phyloP scores from a whole-genome alignment of 1,284 basidiomycete species.

The Megacollybia platyphylla region DNA sequence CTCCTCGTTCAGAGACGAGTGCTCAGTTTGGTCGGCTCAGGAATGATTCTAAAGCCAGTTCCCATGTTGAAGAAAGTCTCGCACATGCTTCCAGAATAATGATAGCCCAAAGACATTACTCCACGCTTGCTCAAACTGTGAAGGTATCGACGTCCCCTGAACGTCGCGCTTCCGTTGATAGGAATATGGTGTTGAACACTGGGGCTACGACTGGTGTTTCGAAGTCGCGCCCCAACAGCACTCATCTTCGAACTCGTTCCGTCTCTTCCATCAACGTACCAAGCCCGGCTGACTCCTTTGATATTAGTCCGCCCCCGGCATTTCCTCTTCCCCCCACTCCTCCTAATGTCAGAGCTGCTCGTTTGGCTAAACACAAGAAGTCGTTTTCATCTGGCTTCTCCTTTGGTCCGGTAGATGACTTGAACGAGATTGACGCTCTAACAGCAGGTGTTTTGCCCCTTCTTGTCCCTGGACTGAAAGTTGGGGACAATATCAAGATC shows the following conservation, averaged over 20 bases:
- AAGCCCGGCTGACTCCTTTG: conserved; percentile 22
- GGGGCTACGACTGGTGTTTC: conserved; percentile 21
- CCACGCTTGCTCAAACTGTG: conserved; percentile 49
- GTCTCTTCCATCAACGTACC: conserved; percentile 33
- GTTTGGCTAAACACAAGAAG: conserved; percentile 38
- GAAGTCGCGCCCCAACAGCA: conserved; percentile 11
- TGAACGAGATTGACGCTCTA: conserved; percentile 56
- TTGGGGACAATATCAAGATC: conserved; percentile 41
- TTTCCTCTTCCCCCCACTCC: conserved; percentile 60
- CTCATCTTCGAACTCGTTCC: conserved; percentile 33
- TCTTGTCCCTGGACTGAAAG: conserved; percentile 50
- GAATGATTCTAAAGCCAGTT: conserved; percentile 39
- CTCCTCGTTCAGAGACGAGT: conserved; percentile 30
- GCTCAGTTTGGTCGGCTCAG: conserved; percentile 40
- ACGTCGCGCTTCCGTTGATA: conserved; percentile 14
- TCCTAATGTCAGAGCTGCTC: conserved; percentile 39
- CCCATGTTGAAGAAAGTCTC: conserved; percentile 35
- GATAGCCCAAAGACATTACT: conserved; percentile 58
- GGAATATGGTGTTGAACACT: conserved; percentile 16
- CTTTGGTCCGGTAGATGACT: conserved; percentile 40
- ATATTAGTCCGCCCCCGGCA: conserved; percentile 45
- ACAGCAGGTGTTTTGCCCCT: conserved; percentile 56
- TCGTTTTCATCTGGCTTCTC: conserved; percentile 51
- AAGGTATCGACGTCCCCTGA: conserved; percentile 37
- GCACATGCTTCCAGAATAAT: conserved; percentile 44